Base-by-base conservation (phyloP, 2,329 filamentous ascomycete genomes). In the Hypoxylon rubiginosum region DNA sequence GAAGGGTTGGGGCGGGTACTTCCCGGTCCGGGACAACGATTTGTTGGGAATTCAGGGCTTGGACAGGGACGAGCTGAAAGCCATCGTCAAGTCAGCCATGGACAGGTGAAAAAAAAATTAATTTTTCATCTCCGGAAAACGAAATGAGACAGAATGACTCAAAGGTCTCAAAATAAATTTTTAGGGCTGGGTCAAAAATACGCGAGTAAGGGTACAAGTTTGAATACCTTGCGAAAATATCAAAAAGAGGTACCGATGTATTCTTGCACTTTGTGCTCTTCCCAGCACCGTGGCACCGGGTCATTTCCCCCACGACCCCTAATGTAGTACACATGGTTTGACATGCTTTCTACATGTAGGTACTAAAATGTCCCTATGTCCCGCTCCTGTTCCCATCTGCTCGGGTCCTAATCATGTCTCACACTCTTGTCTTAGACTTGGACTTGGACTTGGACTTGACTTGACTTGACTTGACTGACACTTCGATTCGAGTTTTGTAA, bases 1-100 rank as follows among this genome's bases (percentile, higher is more conserved):
- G 6, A 59, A 70, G 39, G 68, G 68, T 21, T 70, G 68, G 68
- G 68, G 68, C 52, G 68, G 68, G n/a, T 70, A 70, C 43, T 70
- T 70, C 39, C 68, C 68, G 9, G 61, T 68, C 26, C 61, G 51
- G 17, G 68, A 70, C 48, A 70, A 70, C 13, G 66, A 70, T 21
- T 46, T 70, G 30, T 62, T 70, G 58, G 68, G 68, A 28, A 70
- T 70, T 21, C 67, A 65, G 48, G 68, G 66, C 8, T 7, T 69
- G 32, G 56, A 67, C 13, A 65, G 62, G 53, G 64, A 69, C 41
- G 67, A 66, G 45, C 55, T 69, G 26, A 69, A 69, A 48, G 57
- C 62, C 17, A 67, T 71, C 48, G 61, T 71, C 55, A 71, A 71
- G 50, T 39, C 51, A 39, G 66, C 69, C 24, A 67, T 71, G 30